phyloP scores from a whole-genome alignment of 371 early-diverging fungal genomes.

The Rhizopus microsporus region DNA sequence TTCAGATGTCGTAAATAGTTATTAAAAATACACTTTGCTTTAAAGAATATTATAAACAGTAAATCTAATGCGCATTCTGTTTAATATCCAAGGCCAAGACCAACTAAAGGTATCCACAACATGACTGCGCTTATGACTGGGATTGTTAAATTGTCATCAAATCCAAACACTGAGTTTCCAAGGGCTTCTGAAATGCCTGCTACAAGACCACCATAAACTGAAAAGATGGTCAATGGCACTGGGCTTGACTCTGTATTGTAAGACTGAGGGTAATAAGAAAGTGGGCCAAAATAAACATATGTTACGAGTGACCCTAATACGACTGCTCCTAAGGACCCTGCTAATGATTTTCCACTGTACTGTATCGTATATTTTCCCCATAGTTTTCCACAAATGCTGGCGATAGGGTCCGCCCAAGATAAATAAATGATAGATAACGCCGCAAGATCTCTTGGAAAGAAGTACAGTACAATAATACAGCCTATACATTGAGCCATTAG shows the following conservation, averaged over 20 bases:
- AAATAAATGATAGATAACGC: conserved; percentile 56
- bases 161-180: conserved; percentile 30
- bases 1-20: no score
- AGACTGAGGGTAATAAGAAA: conserved; percentile 15
- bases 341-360: conserved; percentile 52
- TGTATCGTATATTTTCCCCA: conserved; percentile 53
- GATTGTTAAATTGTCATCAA: conserved; percentile 54
- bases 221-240: conserved; percentile 22
- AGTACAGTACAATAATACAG: conserved; percentile 43
- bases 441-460: conserved; percentile 52
- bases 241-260: conserved; percentile 21
- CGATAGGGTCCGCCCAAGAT: conserved; percentile 60
- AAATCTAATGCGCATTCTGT: neutral
- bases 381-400: conserved; percentile 51
- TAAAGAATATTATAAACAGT: neutral
- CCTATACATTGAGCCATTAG: conserved; percentile 20
- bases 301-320: conserved; percentile 45
- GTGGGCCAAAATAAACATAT: conserved; percentile 39
- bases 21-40: no score
- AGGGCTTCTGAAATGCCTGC: conserved; percentile 48
- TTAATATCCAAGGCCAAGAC: conserved; percentile 19
- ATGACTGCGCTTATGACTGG: conserved; percentile 45
- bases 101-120: conserved; percentile 42
- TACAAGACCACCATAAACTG: conserved; percentile 50
- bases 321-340: conserved; percentile 50